These are phyloP conservation scores for Xylariomycetidae sp. DNA, from an alignment of 2,329 filamentous ascomycete species.

Conservation along the genomic window DNA sequence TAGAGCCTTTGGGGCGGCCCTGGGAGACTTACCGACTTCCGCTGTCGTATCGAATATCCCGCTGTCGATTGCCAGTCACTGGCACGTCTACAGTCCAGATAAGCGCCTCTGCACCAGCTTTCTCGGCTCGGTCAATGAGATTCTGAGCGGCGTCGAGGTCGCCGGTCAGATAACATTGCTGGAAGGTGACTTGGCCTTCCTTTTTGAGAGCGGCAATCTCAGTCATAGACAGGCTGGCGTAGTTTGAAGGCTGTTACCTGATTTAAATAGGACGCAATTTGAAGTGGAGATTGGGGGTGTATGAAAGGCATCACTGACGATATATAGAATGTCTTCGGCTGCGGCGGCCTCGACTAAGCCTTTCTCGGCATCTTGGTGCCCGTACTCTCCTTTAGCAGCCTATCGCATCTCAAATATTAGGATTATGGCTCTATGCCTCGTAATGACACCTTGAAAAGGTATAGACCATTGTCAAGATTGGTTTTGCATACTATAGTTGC, in stretches of 20 bases:
- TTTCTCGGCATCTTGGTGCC: conserved; percentile 40
- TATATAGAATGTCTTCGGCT: conserved; percentile 46
- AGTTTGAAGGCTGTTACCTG: conserved; percentile 10
- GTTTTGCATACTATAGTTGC: no score
- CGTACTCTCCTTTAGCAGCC: conserved; percentile 40
- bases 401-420: no score
- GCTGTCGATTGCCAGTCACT: conserved; percentile 17
- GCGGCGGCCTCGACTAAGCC: conserved; percentile 46
- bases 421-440: no score
- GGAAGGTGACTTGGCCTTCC: conserved; percentile 20
- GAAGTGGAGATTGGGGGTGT: neutral
- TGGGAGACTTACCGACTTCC: conserved; percentile 16
- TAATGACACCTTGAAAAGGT: no score
- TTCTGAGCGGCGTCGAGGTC: conserved; percentile 17
- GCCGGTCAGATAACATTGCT: conserved; percentile 21
- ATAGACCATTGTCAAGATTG: no score
- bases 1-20: no score
- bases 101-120: conserved; percentile 16
- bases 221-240: conserved; percentile 19
- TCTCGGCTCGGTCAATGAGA: conserved; percentile 14
- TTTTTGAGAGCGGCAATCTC: conserved; percentile 18
- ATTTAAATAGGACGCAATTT: neutral
- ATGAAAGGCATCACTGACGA: conserved; percentile 21
- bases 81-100: conserved; percentile 23
- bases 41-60: conserved; percentile 19